Conservation (phyloP, 495 filamentous ascomycete genomes). For the Letharia lupina region DNA sequence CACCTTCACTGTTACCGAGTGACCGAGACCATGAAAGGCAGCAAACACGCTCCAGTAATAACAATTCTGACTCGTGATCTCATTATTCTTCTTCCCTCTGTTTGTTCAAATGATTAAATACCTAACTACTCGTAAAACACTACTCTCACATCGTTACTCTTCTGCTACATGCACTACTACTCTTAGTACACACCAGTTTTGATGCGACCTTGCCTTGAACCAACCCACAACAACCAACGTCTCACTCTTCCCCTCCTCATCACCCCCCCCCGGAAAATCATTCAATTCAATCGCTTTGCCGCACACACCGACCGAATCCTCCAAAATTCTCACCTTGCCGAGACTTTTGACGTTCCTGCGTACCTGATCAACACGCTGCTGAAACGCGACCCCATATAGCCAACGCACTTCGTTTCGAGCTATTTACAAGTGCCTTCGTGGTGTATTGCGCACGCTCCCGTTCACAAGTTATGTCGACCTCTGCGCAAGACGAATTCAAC, state of each 20-base stretch:
- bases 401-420: slow-evolving; percentile 1
- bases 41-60: too few species aligned
- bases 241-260: neutral
- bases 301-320: neutral
- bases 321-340: neutral
- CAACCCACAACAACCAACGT: neutral
- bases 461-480: slow-evolving; percentile 42
- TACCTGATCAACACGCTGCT: slow-evolving; percentile 1
- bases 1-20: too few species aligned
- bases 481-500: slow-evolving; percentile 84
- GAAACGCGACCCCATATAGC: neutral
- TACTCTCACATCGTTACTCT: too few species aligned
- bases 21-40: too few species aligned
- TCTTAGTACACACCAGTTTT: too few species aligned
- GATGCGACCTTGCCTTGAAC: neutral
- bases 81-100: too few species aligned
- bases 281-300: neutral
- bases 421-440: slow-evolving; percentile 1
- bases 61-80: too few species aligned
- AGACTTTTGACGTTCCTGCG: neutral
- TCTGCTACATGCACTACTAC: too few species aligned
- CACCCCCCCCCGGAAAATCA: neutral
- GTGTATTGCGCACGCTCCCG: neutral
- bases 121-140: too few species aligned
- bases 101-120: too few species aligned